Evolutionary conservation across 2,329 filamentous ascomycete genomes (phyloP), one percentile per base, ranked within the genome.

Genomic region (Penicillium capsulatum): DNA sequence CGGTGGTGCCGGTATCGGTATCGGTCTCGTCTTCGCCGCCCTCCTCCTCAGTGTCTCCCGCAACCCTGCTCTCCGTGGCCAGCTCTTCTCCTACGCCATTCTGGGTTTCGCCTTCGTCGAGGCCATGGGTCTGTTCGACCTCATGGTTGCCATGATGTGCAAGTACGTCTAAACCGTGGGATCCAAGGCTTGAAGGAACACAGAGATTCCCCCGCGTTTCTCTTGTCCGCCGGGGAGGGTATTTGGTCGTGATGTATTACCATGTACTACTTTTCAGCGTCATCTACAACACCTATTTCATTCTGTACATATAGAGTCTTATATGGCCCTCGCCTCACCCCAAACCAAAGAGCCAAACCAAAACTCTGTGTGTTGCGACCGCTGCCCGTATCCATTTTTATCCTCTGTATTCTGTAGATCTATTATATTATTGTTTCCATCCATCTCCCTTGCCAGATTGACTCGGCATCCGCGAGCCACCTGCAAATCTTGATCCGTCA

Each of bases 51-150:
- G 82, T 76, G 86, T 92, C 71, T 86, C 87, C 77, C 86, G 87
- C 77, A 94, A 94, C 86, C 87, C 87, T 67, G 85, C 84, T 68
- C 86, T 94, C 76, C 84, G 86, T 77, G 87, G 86, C 71, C 88
- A 94, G 81, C 86, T 94, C 67, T 94, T 92, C 85, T 86, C 85
- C 60, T 91, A 92, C 76, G 86, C 86, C 80, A 91, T 92, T 85
- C 77, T 92, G 68, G 86, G 87, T 77, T 92, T 92, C 77, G 87
- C 86, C 69, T 92, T 92, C 83, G 86, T 90, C 73, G 87, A 92
- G 73, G 86, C 87, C 75, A 66, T 66, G 43, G 63, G 63, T 84
- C 81, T 87, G 67, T 87, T 87, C 83, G 83, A 87, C 67, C 82
- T 87, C 67, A 89, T 89, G 84, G 80, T 89, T 87, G 84, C 84